These are phyloP conservation scores for Rhizopogon roseolus DNA, from an alignment of 768 basidiomycete genomes.

Conservation along the genomic window DNA sequence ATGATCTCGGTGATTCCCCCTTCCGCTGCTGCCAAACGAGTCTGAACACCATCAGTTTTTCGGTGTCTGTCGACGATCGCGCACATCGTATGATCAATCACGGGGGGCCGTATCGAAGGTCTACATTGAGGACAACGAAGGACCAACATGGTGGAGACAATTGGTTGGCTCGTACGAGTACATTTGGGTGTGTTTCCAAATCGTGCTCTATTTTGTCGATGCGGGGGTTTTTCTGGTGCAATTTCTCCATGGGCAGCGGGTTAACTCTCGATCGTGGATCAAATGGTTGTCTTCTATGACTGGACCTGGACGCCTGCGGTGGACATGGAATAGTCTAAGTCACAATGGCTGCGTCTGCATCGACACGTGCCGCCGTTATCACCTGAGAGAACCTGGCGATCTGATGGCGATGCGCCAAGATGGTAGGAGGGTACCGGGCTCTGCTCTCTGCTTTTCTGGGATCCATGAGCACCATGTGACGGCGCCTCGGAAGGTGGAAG, in stretches of 20 bases:
- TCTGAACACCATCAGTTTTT: neutral
- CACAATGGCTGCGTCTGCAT: neutral
- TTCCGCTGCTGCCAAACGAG: neutral
- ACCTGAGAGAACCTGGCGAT: neutral
- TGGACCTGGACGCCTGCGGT: neutral
- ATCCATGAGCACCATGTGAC: neutral
- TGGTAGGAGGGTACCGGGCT: neutral
- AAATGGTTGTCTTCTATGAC: neutral
- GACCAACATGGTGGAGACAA: neutral
- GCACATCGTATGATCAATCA: neutral
- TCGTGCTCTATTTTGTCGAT: neutral
- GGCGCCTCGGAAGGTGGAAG: neutral
- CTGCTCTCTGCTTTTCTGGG: neutral
- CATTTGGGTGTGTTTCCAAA: neutral
- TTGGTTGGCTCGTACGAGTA: neutral
- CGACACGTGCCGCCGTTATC: neutral
- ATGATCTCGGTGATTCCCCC: constrained; percentile 3
- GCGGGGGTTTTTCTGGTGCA: neutral
- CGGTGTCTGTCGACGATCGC: constrained; percentile 1
- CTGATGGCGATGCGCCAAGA: neutral
- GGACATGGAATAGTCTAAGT: neutral
- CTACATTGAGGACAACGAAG: neutral
- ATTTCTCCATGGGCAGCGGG: neutral
- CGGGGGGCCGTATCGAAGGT: neutral
- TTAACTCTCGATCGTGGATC: neutral